Conservation (phyloP, 805 yeast genomes). For the Pichia thaimueangensis region DNA sequence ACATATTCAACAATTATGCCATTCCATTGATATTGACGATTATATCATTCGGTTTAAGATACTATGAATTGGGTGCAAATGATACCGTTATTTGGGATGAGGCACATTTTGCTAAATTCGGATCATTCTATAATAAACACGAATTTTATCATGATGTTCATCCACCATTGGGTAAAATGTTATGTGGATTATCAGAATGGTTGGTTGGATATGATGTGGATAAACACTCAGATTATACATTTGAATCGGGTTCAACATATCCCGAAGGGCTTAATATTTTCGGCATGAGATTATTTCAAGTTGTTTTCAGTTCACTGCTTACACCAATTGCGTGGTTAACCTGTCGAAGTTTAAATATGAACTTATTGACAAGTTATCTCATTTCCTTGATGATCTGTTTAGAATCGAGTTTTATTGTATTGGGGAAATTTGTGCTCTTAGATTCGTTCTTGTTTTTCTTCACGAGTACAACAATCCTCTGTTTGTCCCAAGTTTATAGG, state of each 20-base stretch:
- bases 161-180: slow-evolving; percentile 94
- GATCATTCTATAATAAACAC: slow-evolving; percentile 79
- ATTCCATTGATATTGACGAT: slow-evolving; percentile 41
- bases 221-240: slow-evolving; percentile 53
- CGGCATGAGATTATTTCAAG: slow-evolving; percentile 68
- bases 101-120: slow-evolving; percentile 93
- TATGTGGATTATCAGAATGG: slow-evolving; percentile 80
- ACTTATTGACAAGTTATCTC: slow-evolving; percentile 48
- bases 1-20: slow-evolving; percentile 9
- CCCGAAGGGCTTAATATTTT: slow-evolving; percentile 58
- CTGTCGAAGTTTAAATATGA: slow-evolving; percentile 51
- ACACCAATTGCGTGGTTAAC: slow-evolving; percentile 70
- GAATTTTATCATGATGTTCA: slow-evolving; percentile 95
- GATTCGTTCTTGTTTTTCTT: slow-evolving; percentile 75
- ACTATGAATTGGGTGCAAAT: slow-evolving; percentile 51
- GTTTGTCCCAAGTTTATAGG: slow-evolving; percentile 50
- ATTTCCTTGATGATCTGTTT: slow-evolving; percentile 57
- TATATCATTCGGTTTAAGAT: slow-evolving; percentile 48
- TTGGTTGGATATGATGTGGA: slow-evolving; percentile 33
- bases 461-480: slow-evolving; percentile 61
- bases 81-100: slow-evolving; percentile 80
- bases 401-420: slow-evolving; percentile 62
- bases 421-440: slow-evolving; percentile 67
- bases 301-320: slow-evolving; percentile 57
- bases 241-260: slow-evolving; percentile 57